Conservation (phyloP, 2,329 filamentous ascomycete genomes). For the Epichloe baconii region DNA sequence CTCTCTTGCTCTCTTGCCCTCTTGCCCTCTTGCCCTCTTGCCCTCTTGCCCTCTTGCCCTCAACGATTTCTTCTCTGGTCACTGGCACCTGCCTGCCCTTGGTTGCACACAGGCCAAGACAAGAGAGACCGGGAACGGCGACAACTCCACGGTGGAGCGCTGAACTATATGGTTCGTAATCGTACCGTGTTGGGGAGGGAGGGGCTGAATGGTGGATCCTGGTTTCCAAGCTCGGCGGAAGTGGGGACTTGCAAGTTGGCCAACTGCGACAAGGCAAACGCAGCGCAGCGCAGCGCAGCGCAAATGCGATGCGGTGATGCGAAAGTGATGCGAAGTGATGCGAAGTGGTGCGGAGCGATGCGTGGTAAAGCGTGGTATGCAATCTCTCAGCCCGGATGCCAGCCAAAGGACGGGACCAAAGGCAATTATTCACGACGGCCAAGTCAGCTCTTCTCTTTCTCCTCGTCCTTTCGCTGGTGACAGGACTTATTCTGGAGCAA, state of each 20-base stretch:
- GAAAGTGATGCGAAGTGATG: background rate
- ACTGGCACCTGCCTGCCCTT: background rate
- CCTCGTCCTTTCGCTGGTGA: too few species aligned
- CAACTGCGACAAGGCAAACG: background rate
- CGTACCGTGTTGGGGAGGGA: background rate
- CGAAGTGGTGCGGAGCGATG: background rate
- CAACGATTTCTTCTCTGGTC: background rate
- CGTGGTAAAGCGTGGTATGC: background rate
- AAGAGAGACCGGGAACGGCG: conserved; percentile 5
- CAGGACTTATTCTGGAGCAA: background rate
- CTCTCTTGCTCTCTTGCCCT: too few species aligned
- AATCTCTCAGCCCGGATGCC: background rate
- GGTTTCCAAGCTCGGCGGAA: conserved; percentile 2
- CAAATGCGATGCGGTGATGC: background rate
- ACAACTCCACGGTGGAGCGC: conserved; percentile 2
- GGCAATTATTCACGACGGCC: too few species aligned
- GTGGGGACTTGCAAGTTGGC: conserved; percentile 2
- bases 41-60: too few species aligned
- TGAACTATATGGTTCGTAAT: background rate
- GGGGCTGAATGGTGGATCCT: conserved; percentile 4
- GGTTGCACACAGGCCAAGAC: background rate
- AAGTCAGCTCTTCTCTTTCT: background rate
- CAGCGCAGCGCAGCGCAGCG: background rate
- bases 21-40: too few species aligned
- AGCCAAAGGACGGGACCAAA: background rate